These are phyloP conservation scores for Debaryomycetaceae sp. DNA, from an alignment of 1,139 yeast species.

Conservation along the genomic window DNA sequence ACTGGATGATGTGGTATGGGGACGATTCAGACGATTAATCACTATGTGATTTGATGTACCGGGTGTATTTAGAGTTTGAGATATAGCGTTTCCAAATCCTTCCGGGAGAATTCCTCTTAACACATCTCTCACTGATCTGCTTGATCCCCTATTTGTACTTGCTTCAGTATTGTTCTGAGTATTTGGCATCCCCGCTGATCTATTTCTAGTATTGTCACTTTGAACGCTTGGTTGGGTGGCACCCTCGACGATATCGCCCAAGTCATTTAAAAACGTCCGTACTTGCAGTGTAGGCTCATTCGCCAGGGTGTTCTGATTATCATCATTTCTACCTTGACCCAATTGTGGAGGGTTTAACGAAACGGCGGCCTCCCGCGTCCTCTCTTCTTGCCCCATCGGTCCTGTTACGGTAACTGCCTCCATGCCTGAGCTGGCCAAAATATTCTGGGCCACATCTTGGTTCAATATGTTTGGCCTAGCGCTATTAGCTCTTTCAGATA, in stretches of 20 bases:
- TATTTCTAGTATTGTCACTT: conserved; percentile 3
- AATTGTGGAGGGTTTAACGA: conserved; percentile 1
- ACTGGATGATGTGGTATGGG: not conserved
- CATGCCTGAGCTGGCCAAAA: conserved; percentile 27
- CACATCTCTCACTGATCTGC: conserved; percentile 11
- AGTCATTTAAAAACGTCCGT: conserved; percentile 19
- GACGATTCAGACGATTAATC: conserved; percentile 9
- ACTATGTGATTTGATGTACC: conserved; percentile 9
- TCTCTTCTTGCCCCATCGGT: conserved; percentile 4
- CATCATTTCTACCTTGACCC: conserved; percentile 1
- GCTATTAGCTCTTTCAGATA: conserved; percentile 32
- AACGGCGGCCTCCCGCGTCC: not conserved
- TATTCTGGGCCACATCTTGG: conserved; percentile 38
- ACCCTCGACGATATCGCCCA: conserved; percentile 21
- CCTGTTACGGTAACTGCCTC: conserved; percentile 21
- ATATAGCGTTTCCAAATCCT: conserved; percentile 11
- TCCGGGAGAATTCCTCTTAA: conserved; percentile 13
- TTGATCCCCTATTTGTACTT: conserved; percentile 1
- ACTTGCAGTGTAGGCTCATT: conserved; percentile 7
- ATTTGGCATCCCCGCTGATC: conserved; percentile 2
- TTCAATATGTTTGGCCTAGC: conserved; percentile 36
- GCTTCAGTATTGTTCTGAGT: conserved; percentile 1
- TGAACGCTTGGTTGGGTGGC: not conserved
- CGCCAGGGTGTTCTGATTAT: conserved; percentile 2
- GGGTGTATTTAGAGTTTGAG: conserved; percentile 9